Evolutionary conservation across 495 filamentous ascomycete species (phyloP).

Genomic region (Hyaloscypha hepaticicola): DNA sequence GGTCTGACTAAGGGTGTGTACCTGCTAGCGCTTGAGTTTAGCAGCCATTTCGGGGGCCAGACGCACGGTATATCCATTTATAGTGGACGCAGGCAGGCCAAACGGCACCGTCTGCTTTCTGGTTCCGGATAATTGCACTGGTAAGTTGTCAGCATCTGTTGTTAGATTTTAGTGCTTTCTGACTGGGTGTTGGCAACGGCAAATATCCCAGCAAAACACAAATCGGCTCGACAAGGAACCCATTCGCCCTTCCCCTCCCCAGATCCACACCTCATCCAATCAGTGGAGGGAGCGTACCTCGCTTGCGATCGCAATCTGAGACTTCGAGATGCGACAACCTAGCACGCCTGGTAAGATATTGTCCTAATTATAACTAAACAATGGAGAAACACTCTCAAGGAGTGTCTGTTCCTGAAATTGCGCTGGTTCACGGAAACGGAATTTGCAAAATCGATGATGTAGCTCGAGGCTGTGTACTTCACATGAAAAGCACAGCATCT

Average conservation of each 20-base stretch:
- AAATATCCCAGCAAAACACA: constrained; percentile 10
- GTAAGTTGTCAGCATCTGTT: neutral
- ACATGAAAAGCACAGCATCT: neutral
- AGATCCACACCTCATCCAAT: constrained; percentile 5
- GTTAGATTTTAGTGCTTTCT: neutral
- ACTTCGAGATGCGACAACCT: constrained; percentile 18
- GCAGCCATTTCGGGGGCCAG: neutral
- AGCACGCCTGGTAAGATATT: neutral
- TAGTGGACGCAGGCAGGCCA: neutral
- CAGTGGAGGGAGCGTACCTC: neutral
- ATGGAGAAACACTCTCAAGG: neutral
- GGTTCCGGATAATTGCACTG: neutral
- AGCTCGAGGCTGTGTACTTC: neutral
- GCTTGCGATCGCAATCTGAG: constrained; percentile 10
- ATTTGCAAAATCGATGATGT: neutral
- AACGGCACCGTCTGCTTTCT: neutral
- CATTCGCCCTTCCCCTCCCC: neutral
- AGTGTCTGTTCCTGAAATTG: neutral
- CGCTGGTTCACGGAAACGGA: neutral
- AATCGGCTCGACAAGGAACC: too few relatives aligned
- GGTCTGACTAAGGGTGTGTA: neutral
- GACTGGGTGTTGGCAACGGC: neutral
- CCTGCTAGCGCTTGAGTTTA: neutral
- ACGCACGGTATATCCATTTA: neutral
- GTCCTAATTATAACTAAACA: neutral